Percentiles rank a stretch among this genome's conserved stretches.
phyloP scores from a whole-genome alignment of 805 yeast species.

The Jamesozyma hellenica region DNA sequence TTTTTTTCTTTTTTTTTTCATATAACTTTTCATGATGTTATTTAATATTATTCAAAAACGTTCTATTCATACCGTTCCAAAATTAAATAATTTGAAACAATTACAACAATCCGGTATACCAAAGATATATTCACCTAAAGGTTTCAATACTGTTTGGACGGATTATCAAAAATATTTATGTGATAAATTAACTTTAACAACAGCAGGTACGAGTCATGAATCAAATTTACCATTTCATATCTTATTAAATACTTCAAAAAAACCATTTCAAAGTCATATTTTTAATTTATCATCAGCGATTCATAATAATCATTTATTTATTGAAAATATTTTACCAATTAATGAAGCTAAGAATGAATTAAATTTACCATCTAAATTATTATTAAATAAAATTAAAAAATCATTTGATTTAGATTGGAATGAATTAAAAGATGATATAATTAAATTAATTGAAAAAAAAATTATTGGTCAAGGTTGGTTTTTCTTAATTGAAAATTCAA shows the following conservation, averaged over 20 bases:
- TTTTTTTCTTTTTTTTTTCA: too few relatives aligned
- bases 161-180: conserved; percentile 65
- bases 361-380: conserved; percentile 30
- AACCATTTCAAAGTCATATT: conserved; percentile 50
- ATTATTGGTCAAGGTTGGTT: conserved; percentile 62
- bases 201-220: conserved; percentile 74
- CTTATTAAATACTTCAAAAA: conserved; percentile 53
- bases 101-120: conserved; percentile 22
- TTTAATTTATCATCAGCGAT: conserved; percentile 87
- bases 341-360: not conserved
- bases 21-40: too few relatives aligned
- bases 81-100: conserved; percentile 12
- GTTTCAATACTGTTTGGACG: conserved; percentile 67
- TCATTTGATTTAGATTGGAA: conserved; percentile 33
- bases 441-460: conserved; percentile 39
- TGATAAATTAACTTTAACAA: conserved; percentile 48
- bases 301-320: conserved; percentile 84
- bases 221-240: conserved; percentile 66
- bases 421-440: conserved; percentile 40
- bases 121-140: conserved; percentile 32
- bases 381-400: conserved; percentile 30
- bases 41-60: conserved; percentile 16
- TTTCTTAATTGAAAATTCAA: conserved; percentile 55
- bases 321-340: conserved; percentile 41
- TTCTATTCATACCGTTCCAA: conserved; percentile 27